Evolutionary conservation across 2,329 filamentous ascomycete species (phyloP).

Genomic region (Emergomyces orientalis): DNA sequence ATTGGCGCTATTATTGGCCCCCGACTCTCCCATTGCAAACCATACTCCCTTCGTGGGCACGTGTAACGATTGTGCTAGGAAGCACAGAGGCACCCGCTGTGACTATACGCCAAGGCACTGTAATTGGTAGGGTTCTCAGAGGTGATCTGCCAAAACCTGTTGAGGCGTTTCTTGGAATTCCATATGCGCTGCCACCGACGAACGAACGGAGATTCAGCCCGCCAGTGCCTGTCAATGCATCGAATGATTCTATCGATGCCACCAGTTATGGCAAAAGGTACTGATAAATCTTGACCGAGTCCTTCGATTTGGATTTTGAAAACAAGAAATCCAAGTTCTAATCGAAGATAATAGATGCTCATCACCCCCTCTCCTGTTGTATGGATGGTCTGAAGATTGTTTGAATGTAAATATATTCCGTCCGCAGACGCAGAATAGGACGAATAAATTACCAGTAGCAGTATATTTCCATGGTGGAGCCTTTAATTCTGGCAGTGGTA

Average conservation of each 20-base stretch:
- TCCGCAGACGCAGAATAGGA: slow-evolving; percentile 18
- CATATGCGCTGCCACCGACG: slow-evolving; percentile 41
- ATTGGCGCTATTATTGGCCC: neutral
- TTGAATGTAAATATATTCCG: slow-evolving; percentile 35
- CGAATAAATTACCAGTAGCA: slow-evolving; percentile 30
- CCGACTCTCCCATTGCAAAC: neutral
- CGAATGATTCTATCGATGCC: slow-evolving; percentile 27
- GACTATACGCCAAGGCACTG: slow-evolving; percentile 23
- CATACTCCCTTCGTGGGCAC: neutral
- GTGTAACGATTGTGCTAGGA: neutral
- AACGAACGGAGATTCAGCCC: slow-evolving; percentile 41
- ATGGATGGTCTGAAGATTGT: slow-evolving; percentile 39
- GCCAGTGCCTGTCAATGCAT: slow-evolving; percentile 24
- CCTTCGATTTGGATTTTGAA: neutral
- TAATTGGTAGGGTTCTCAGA: slow-evolving; percentile 22
- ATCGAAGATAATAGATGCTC: slow-evolving; percentile 11
- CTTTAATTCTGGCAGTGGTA: slow-evolving; percentile 27
- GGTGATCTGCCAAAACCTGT: slow-evolving; percentile 21
- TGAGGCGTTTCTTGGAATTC: slow-evolving; percentile 41
- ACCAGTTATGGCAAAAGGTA: slow-evolving; percentile 25
- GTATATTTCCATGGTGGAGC: slow-evolving; percentile 37
- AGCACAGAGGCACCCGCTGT: slow-evolving; percentile 27
- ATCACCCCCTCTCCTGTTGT: slow-evolving; percentile 16
- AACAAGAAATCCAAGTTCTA: neutral
- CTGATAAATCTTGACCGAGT: neutral